Evolutionary conservation across 2,329 filamentous ascomycete genomes (phyloP).

Genomic region (Microcyclosporella mali): DNA sequence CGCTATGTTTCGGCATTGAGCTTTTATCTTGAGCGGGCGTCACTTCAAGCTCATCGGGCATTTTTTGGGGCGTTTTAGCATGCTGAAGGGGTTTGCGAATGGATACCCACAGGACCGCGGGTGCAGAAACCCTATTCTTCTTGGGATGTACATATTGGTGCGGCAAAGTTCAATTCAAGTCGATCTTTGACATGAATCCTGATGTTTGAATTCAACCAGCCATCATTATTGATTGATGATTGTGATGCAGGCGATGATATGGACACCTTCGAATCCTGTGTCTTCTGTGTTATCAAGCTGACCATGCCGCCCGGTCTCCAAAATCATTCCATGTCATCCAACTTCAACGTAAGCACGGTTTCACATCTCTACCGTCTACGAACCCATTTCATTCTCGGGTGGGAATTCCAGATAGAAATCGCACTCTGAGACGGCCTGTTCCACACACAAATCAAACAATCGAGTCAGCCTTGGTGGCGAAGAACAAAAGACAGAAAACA

Average conservation of each 20-base stretch:
- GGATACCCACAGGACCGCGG: neutral
- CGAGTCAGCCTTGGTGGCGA: no score
- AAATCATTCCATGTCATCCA: no score
- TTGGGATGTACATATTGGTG: neutral
- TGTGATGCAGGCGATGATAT: no score
- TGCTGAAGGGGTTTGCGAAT: constrained; percentile 1
- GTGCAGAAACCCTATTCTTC: neutral
- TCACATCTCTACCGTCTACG: no score
- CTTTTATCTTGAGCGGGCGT: neutral
- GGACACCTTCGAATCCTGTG: no score
- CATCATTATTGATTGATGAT: no score
- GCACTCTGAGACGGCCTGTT: constrained; percentile 14
- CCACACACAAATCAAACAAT: constrained; percentile 2
- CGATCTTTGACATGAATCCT: no score
- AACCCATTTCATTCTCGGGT: constrained; percentile 15
- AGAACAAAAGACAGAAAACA: no score
- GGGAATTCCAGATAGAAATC: constrained; percentile 19
- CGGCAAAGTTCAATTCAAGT: neutral
- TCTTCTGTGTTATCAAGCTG: no score
- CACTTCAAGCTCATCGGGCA: neutral
- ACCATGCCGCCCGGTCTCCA: no score
- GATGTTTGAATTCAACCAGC: no score
- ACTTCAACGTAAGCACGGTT: no score
- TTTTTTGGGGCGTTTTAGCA: constrained; percentile 13
- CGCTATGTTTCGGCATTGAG: neutral